These are phyloP conservation scores for Leishmania martiniquensis DNA, from an alignment of 208 protist species.

Conservation along the genomic window DNA sequence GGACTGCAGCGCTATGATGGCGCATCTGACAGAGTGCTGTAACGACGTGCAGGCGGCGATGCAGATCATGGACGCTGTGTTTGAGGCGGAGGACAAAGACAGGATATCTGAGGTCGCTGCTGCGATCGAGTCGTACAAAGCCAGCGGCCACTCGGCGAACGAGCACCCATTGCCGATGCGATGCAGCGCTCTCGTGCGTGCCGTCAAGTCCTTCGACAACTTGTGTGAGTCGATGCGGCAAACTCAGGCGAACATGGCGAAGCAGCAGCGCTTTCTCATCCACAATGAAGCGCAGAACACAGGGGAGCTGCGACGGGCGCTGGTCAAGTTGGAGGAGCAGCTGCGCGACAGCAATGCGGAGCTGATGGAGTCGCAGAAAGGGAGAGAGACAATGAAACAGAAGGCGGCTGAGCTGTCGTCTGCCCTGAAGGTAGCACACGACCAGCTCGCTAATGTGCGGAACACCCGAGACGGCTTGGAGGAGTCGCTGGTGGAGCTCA, in stretches of 20 bases:
- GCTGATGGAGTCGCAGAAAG: slow-evolving; percentile 10
- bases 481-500: slow-evolving; percentile 7
- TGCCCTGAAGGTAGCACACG: slow-evolving; percentile 1
- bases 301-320: slow-evolving; percentile 24
- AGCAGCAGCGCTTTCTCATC: slow-evolving; percentile 46
- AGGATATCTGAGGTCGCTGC: slow-evolving; percentile 17
- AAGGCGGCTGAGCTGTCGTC: neutral
- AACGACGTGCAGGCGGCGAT: slow-evolving; percentile 43
- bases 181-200: slow-evolving; percentile 29
- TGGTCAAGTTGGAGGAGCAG: slow-evolving; percentile 28
- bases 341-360: slow-evolving; percentile 10
- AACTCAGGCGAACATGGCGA: slow-evolving; percentile 21
- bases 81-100: slow-evolving; percentile 8
- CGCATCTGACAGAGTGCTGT: slow-evolving; percentile 39
- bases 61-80: slow-evolving; percentile 24
- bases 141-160: neutral
- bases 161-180: slow-evolving; percentile 19
- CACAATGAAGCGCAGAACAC: slow-evolving; percentile 32
- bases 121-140: neutral
- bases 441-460: slow-evolving; percentile 4
- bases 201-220: slow-evolving; percentile 28
- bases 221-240: slow-evolving; percentile 29
- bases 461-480: slow-evolving; percentile 5
- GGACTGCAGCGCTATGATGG: slow-evolving; percentile 26
- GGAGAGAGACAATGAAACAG: slow-evolving; percentile 1